Evolutionary conservation across 805 yeast species (phyloP).

Genomic region (Vanderwaltozyma verrucispora): DNA sequence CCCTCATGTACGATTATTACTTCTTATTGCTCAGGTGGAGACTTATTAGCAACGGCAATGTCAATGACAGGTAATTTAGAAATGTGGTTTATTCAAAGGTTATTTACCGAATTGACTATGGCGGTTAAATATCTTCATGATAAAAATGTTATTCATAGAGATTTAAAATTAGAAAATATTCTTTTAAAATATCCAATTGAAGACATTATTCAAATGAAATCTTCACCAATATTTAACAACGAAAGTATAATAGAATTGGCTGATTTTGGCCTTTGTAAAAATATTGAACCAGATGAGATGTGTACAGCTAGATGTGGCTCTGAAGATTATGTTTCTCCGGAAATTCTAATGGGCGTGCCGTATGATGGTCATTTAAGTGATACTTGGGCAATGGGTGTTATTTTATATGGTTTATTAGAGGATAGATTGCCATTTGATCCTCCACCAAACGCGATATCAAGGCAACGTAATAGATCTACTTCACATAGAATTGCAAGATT

Average conservation of each 20-base stretch:
- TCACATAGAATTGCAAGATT: constrained; percentile 88
- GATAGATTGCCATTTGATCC: constrained; percentile 87
- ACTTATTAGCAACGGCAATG: constrained; percentile 56
- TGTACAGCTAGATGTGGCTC: constrained; percentile 90
- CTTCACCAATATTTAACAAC: constrained; percentile 8
- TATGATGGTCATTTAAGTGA: constrained; percentile 90
- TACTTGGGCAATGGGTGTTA: constrained; percentile 91
- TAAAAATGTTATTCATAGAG: constrained; percentile 72
- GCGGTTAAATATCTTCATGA: constrained; percentile 68
- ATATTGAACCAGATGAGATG: constrained; percentile 48
- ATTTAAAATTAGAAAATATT: constrained; percentile 80
- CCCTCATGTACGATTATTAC: constrained; percentile 44
- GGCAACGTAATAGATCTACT: constrained; percentile 33
- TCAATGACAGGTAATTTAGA: constrained; percentile 31
- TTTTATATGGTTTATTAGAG: constrained; percentile 77
- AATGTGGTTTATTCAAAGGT: constrained; percentile 42
- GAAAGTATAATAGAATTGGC: constrained; percentile 48
- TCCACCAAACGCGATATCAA: constrained; percentile 42
- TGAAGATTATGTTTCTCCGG: constrained; percentile 95
- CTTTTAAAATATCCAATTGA: constrained; percentile 36
- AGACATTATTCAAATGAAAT: constrained; percentile 18
- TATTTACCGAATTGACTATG: constrained; percentile 58
- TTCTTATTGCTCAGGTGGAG: constrained; percentile 80
- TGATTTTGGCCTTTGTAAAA: constrained; percentile 83
- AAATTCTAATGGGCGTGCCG: constrained; percentile 76